Evolutionary conservation across 2,329 filamentous ascomycete genomes (phyloP).

Genomic region (Paecilomyces dactylethromorphus): DNA sequence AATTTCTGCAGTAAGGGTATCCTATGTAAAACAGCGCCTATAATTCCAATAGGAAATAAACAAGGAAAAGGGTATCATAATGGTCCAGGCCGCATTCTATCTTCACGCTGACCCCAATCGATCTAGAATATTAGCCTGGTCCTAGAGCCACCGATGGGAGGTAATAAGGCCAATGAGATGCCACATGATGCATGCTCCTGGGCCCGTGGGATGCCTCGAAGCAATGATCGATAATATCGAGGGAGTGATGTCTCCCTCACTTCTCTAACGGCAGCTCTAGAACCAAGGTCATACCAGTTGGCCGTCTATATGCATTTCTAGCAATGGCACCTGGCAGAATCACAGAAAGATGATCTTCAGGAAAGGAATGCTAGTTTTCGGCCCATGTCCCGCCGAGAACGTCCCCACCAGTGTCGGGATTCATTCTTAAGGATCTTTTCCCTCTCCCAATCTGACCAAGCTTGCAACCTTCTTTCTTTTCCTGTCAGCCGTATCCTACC

Average conservation of each 20-base stretch:
- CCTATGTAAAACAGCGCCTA: neutral
- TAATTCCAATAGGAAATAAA: neutral
- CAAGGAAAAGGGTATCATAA: neutral
- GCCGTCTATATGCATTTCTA: too few relatives aligned
- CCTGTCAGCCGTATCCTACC: constrained; percentile 11
- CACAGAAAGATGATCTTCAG: neutral
- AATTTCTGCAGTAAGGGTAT: neutral
- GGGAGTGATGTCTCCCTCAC: too few relatives aligned
- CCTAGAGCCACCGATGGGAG: too few relatives aligned
- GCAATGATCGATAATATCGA: too few relatives aligned
- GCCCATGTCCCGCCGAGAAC: neutral
- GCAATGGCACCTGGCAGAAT: too few relatives aligned
- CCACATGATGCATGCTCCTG: too few relatives aligned
- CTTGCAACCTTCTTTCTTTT: constrained; percentile 11
- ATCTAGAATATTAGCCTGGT: too few relatives aligned
- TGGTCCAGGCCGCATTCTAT: neutral
- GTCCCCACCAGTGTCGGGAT: constrained; percentile 3
- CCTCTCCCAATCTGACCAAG: constrained; percentile 10
- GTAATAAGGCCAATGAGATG: too few relatives aligned
- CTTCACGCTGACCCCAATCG: neutral
- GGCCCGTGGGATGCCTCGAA: too few relatives aligned
- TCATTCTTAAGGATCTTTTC: constrained; percentile 10
- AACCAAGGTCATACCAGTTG: too few relatives aligned
- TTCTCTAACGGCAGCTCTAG: too few relatives aligned
- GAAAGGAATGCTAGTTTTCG: neutral